These are phyloP conservation scores for Monosporascus sp. DNA, from an alignment of 2,329 filamentous ascomycete species.

Conservation along the genomic window DNA sequence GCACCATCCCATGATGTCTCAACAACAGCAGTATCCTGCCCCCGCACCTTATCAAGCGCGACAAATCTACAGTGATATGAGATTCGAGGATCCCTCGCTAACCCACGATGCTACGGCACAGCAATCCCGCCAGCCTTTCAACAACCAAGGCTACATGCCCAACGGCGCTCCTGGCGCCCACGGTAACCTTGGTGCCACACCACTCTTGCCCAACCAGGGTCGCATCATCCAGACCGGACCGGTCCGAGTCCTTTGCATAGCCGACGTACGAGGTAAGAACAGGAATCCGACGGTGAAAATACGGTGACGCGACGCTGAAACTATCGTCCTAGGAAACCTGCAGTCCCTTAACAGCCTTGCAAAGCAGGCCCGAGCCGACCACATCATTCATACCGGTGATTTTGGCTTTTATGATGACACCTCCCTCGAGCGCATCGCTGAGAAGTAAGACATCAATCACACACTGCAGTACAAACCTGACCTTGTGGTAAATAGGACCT, in stretches of 20 bases:
- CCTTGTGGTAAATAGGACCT: constrained; percentile 55
- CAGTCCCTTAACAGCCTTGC: constrained; percentile 94
- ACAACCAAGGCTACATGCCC: constrained; percentile 55
- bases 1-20: neutral
- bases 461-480: constrained; percentile 9
- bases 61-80: constrained; percentile 8
- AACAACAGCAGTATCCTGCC: neutral
- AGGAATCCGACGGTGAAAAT: constrained; percentile 2
- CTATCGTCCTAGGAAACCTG: constrained; percentile 66
- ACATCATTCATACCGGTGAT: constrained; percentile 98
- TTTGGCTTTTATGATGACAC: constrained; percentile 98
- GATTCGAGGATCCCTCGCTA: constrained; percentile 10
- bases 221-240: constrained; percentile 61
- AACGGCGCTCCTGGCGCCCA: constrained; percentile 51
- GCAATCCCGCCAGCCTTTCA: constrained; percentile 35
- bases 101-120: constrained; percentile 13
- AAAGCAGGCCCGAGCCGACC: constrained; percentile 88
- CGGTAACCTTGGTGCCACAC: constrained; percentile 46
- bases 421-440: constrained; percentile 92
- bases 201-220: constrained; percentile 63
- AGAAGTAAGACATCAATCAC: constrained; percentile 64
- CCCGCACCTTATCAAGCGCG: neutral
- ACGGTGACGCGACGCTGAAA: constrained; percentile 10
- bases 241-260: constrained; percentile 64
- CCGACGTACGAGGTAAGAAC: constrained; percentile 62